These are phyloP conservation scores for Cinnamomum chago DNA, from an alignment of 164 flowering plant species.

Conservation along the genomic window DNA sequence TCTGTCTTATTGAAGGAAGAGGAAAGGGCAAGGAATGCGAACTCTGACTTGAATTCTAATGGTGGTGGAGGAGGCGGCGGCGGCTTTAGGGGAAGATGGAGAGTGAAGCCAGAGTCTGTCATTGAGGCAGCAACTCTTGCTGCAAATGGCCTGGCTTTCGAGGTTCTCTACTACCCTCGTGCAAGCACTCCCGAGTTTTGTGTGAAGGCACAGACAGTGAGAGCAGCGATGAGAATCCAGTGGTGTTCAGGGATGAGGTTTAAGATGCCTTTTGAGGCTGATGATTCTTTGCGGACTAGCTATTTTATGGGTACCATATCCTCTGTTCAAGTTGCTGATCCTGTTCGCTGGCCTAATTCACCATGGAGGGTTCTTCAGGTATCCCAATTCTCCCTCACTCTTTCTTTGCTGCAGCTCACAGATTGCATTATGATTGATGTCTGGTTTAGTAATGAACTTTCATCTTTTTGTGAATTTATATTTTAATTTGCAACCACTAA, in stretches of 20 bases:
- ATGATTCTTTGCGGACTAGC: slow-evolving; percentile 91
- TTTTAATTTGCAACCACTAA: too few relatives aligned
- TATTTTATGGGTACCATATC: slow-evolving; percentile 98
- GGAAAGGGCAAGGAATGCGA: slow-evolving; percentile 39
- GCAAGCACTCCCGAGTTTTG: slow-evolving; percentile 92
- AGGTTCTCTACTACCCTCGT: slow-evolving; percentile 79
- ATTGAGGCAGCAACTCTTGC: slow-evolving; percentile 68
- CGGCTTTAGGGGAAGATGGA: slow-evolving; percentile 25
- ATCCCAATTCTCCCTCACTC: background rate
- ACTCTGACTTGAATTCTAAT: slow-evolving; percentile 22
- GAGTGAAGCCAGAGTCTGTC: slow-evolving; percentile 60
- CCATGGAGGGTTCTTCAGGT: slow-evolving; percentile 99
- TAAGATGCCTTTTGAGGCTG: slow-evolving; percentile 96
- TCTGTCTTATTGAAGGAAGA: slow-evolving; percentile 54
- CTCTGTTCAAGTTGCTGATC: slow-evolving; percentile 79
- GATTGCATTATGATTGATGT: too few relatives aligned
- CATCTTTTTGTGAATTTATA: too few relatives aligned
- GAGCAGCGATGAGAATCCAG: slow-evolving; percentile 56
- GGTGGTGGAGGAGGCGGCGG: slow-evolving; percentile 14
- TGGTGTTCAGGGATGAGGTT: slow-evolving; percentile 95
- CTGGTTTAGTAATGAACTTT: too few relatives aligned
- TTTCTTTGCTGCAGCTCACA: background rate
- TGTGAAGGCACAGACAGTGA: slow-evolving; percentile 61
- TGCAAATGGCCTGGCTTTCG: slow-evolving; percentile 65
- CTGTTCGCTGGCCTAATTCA: slow-evolving; percentile 84